A percentile compares a stretch with the other conserved stretches of the same genome.
phyloP scores from a whole-genome alignment of 495 filamentous ascomycete genomes.

The Aspergillus steynii region DNA sequence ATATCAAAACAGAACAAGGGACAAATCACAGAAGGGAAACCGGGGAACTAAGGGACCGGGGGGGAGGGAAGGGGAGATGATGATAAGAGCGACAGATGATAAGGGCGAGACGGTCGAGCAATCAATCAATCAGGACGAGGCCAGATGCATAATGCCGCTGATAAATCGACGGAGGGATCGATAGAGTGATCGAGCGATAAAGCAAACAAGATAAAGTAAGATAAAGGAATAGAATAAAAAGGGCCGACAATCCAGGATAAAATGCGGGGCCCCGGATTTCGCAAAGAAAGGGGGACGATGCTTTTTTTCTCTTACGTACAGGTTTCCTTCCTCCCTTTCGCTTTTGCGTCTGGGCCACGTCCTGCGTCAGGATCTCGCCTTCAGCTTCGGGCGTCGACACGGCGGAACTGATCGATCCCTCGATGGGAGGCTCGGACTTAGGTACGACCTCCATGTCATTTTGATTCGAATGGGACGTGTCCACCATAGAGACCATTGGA shows the following conservation, averaged over 20 bases:
- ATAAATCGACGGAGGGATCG: too few species aligned
- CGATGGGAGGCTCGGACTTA: constrained; percentile 47
- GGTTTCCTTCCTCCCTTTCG: constrained; percentile 97
- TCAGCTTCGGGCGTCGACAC: constrained; percentile 60
- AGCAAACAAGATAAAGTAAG: constrained; percentile 5
- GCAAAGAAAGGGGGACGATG: background rate
- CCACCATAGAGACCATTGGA: constrained; percentile 52
- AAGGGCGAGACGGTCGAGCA: background rate
- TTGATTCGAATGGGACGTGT: constrained; percentile 37
- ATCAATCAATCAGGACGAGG: background rate
- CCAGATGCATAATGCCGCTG: background rate
- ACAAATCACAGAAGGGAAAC: background rate
- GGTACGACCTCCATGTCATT: constrained; percentile 46
- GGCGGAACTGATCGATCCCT: constrained; percentile 50
- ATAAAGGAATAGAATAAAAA: constrained; percentile 14
- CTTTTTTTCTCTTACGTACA: constrained; percentile 56
- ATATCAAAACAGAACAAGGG: background rate
- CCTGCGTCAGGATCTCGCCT: constrained; percentile 55
- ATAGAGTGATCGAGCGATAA: background rate
- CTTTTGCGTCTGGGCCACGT: constrained; percentile 69
- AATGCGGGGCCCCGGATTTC: constrained; percentile 39
- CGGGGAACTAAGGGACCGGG: too few species aligned
- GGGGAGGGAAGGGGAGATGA: background rate
- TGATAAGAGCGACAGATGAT: constrained; percentile 14
- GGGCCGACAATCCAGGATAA: constrained; percentile 16